These are phyloP conservation scores for Microascus cirrosus DNA, from an alignment of 2,329 filamentous ascomycete species.

Conservation along the genomic window DNA sequence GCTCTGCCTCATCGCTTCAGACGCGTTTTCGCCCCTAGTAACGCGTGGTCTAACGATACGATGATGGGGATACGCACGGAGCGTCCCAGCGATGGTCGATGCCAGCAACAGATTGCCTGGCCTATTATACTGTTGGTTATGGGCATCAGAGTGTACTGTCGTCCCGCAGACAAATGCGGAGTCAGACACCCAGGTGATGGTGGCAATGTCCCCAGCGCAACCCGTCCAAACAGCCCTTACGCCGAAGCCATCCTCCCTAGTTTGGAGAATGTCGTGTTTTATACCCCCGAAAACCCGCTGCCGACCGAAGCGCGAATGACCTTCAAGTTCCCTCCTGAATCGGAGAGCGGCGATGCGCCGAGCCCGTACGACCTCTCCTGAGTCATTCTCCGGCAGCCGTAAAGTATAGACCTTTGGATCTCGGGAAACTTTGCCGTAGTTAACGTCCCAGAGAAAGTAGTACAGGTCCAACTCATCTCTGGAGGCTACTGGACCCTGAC, in stretches of 20 bases:
- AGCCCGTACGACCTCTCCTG: slow-evolving; percentile 14
- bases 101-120: slow-evolving; percentile 50
- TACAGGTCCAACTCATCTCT: slow-evolving; percentile 20
- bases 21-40: slow-evolving; percentile 41
- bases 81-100: slow-evolving; percentile 27
- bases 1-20: slow-evolving; percentile 42
- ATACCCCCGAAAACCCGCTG: slow-evolving; percentile 31
- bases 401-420: slow-evolving; percentile 17
- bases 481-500: slow-evolving; percentile 9
- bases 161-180: slow-evolving; percentile 49
- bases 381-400: slow-evolving; percentile 17
- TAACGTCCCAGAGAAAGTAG: slow-evolving; percentile 25
- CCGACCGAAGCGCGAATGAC: slow-evolving; percentile 28
- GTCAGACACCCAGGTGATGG: slow-evolving; percentile 44
- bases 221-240: slow-evolving; percentile 44
- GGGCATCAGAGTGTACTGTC: slow-evolving; percentile 48
- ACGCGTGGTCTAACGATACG: slow-evolving; percentile 43
- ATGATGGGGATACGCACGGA: slow-evolving; percentile 45
- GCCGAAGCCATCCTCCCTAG: slow-evolving; percentile 39
- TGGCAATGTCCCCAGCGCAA: slow-evolving; percentile 50
- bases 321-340: slow-evolving; percentile 35
- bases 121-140: slow-evolving; percentile 58
- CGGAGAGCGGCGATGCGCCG: slow-evolving; percentile 28
- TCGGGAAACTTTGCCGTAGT: slow-evolving; percentile 10
- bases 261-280: slow-evolving; percentile 28